A percentile compares a stretch with the other conserved stretches of the same genome.
Conservation (phyloP, 169 alveolate species). For the Neospora caninum region DNA sequence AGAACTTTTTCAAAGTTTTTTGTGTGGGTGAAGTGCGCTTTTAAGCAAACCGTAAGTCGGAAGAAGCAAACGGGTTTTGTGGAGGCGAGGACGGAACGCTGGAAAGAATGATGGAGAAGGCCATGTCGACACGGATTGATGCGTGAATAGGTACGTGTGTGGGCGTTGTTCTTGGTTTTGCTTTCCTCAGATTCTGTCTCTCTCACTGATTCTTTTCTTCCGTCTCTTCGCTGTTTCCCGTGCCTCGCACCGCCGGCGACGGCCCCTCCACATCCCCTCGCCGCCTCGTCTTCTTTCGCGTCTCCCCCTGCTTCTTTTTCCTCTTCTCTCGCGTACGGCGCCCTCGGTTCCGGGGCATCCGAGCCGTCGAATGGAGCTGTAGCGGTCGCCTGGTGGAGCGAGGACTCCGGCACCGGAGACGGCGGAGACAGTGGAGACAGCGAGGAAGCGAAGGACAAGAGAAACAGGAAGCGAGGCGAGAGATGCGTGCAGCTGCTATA, state of each 20-base stretch:
- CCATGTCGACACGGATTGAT: no score
- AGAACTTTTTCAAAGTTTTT: no score
- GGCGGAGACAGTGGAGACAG: neutral
- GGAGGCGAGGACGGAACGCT: no score
- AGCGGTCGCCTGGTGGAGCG: neutral
- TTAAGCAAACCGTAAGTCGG: no score
- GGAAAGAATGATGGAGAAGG: no score
- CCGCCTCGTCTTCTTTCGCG: no score
- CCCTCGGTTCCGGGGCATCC: neutral
- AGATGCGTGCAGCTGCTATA: no score
- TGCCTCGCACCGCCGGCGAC: neutral
- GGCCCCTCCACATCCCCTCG: no score
- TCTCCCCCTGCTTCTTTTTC: neutral
- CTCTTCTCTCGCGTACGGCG: neutral
- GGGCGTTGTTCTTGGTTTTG: neutral
- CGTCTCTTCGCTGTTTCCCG: neutral
- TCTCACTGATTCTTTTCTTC: neutral
- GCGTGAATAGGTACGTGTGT: neutral
- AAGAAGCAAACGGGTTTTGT: no score
- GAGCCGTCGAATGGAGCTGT: neutral
- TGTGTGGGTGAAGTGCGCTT: no score
- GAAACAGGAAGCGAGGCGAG: neutral
- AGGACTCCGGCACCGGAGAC: neutral
- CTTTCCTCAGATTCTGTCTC: neutral
- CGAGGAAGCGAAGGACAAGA: neutral